A percentile compares a stretch with the other conserved stretches of the same genome.
These are phyloP conservation scores for Ophiostoma populinum DNA, from an alignment of 2,329 filamentous ascomycete species.

Conservation along the genomic window DNA sequence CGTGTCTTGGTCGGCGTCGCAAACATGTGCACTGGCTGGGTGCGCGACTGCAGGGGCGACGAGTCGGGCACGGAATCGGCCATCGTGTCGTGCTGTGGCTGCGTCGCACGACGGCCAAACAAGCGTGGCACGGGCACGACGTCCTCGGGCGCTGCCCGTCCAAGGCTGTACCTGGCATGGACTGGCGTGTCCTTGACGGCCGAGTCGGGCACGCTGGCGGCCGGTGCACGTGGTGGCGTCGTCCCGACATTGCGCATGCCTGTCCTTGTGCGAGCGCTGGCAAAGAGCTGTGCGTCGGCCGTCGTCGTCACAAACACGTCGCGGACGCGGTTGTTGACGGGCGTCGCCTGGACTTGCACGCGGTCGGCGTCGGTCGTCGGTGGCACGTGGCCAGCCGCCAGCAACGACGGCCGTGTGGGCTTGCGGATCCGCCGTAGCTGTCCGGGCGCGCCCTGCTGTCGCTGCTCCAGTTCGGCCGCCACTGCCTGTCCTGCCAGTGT, in stretches of 20 bases:
- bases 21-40: slow-evolving; percentile 11
- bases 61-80: slow-evolving; percentile 11
- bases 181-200: not conserved
- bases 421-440: too few species aligned
- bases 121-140: slow-evolving; percentile 1
- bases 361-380: too few species aligned
- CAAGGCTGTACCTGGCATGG: too few species aligned
- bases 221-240: slow-evolving; percentile 13
- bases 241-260: too few species aligned
- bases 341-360: slow-evolving; percentile 39
- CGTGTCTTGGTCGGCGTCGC: slow-evolving; percentile 15
- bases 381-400: too few species aligned
- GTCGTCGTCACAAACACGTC: slow-evolving; percentile 23
- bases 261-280: too few species aligned
- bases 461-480: slow-evolving; percentile 48
- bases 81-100: too few species aligned
- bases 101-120: not conserved
- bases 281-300: slow-evolving; percentile 13
- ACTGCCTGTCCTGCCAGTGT: slow-evolving; percentile 49
- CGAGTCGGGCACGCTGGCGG: slow-evolving; percentile 8
- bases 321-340: slow-evolving; percentile 35
- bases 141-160: too few species aligned
- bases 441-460: slow-evolving; percentile 27
- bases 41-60: slow-evolving; percentile 8
- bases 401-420: too few species aligned